phyloP scores from a whole-genome alignment of 169 alveolate genomes.

The Cryptosporidium meleagridis region DNA sequence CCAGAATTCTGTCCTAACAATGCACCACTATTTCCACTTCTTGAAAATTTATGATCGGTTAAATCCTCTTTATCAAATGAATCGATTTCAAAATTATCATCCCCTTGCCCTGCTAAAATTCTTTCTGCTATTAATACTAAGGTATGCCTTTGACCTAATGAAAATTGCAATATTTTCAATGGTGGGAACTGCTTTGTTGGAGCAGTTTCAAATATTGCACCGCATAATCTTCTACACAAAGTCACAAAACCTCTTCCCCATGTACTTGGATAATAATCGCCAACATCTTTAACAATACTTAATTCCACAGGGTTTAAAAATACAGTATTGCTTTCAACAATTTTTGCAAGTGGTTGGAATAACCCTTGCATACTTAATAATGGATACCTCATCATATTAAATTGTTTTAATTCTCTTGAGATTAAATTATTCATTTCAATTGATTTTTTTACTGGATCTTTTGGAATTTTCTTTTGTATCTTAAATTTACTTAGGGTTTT shows the following conservation, averaged over 20 bases:
- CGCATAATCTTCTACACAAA: slow-evolving; percentile 66
- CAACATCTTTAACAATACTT: slow-evolving; percentile 35
- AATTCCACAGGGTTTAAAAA: slow-evolving; percentile 68
- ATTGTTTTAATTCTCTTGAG: slow-evolving; percentile 51
- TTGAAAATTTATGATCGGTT: background rate
- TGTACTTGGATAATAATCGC: slow-evolving; percentile 73
- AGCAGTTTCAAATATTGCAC: slow-evolving; percentile 68
- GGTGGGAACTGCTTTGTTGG: slow-evolving; percentile 75
- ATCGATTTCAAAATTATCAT: slow-evolving; percentile 30
- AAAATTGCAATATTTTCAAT: slow-evolving; percentile 61
- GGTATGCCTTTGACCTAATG: slow-evolving; percentile 68
- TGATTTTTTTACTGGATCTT: slow-evolving; percentile 38
- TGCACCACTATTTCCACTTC: slow-evolving; percentile 33
- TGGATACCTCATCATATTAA: slow-evolving; percentile 73
- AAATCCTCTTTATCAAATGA: slow-evolving; percentile 31
- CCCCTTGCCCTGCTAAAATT: slow-evolving; percentile 63
- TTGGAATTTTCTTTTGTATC: slow-evolving; percentile 31
- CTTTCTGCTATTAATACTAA: slow-evolving; percentile 69
- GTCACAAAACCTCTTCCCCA: slow-evolving; percentile 75
- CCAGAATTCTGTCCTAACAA: slow-evolving; percentile 69
- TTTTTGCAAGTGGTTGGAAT: slow-evolving; percentile 73
- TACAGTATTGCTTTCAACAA: slow-evolving; percentile 73
- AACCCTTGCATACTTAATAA: slow-evolving; percentile 73
- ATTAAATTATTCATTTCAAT: slow-evolving; percentile 46
- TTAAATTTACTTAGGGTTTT: slow-evolving; percentile 28